Conservation (phyloP, 108 stramenopile species). For the Cylindrotheca fusiformis region DNA sequence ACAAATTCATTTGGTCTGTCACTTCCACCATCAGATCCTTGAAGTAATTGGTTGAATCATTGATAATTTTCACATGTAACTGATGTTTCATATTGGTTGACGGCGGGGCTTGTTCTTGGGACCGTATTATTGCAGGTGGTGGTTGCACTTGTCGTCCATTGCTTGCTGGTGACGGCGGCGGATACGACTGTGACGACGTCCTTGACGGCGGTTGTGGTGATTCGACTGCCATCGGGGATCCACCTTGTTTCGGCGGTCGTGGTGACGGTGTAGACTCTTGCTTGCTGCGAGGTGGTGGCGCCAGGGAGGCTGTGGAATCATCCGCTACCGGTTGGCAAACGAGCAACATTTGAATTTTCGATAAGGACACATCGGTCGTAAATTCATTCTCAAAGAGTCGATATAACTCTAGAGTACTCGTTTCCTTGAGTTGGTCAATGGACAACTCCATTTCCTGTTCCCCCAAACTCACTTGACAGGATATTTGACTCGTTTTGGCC, state of each 20-base stretch:
- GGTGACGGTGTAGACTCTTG: neutral
- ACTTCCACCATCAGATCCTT: slow-evolving; percentile 24
- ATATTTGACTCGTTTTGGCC: slow-evolving; percentile 13
- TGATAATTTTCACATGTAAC: neutral
- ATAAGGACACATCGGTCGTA: neutral
- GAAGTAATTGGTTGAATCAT: neutral
- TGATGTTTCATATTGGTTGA: neutral
- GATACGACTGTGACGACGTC: too few relatives aligned
- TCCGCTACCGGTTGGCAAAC: neutral
- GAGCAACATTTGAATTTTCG: neutral
- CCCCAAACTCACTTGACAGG: slow-evolving; percentile 17
- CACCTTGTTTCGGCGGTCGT: neutral
- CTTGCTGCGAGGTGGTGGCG: too few relatives aligned
- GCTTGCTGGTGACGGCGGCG: neutral
- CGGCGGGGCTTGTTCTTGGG: neutral
- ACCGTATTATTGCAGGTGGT: neutral
- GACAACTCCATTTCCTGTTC: slow-evolving; percentile 8
- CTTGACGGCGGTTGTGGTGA: too few relatives aligned
- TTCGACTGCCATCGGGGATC: neutral
- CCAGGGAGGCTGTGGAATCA: too few relatives aligned
- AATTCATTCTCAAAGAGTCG: neutral
- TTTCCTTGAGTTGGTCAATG: neutral
- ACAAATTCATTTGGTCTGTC: slow-evolving; percentile 4
- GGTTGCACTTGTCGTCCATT: neutral
- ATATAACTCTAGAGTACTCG: neutral